Evolutionary conservation across 768 basidiomycete genomes (phyloP).

Genomic region (Pisolithus orientalis): DNA sequence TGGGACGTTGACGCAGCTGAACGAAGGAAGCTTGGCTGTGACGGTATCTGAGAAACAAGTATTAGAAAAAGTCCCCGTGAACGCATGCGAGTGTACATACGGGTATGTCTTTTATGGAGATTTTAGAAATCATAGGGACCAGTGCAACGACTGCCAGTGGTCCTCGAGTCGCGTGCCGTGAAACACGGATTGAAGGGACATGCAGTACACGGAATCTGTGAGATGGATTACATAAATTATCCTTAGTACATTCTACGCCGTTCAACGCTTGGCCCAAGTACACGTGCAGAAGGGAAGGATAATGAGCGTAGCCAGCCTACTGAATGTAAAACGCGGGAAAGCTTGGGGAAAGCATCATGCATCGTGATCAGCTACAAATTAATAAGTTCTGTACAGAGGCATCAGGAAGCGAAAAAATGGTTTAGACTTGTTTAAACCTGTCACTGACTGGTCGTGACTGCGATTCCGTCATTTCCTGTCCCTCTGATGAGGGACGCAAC

Average conservation of each 20-base stretch:
- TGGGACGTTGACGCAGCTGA: conserved; percentile 34
- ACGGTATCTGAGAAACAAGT: conserved; percentile 39
- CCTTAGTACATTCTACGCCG: neutral
- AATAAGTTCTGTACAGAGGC: too few species aligned
- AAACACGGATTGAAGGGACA: conserved; percentile 62
- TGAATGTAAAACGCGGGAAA: conserved; percentile 37
- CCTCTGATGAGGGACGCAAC: too few species aligned
- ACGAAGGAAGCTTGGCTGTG: conserved; percentile 48
- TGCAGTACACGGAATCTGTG: conserved; percentile 64
- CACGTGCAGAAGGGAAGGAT: conserved; percentile 51
- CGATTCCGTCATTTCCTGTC: too few species aligned
- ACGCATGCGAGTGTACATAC: conserved; percentile 32
- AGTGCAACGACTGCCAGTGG: conserved; percentile 41
- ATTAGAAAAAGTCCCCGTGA: conserved; percentile 7
- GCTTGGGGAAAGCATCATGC: too few species aligned
- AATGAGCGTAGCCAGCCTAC: conserved; percentile 67
- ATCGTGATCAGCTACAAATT: too few species aligned
- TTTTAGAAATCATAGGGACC: conserved; percentile 44
- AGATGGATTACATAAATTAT: neutral
- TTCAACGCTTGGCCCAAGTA: conserved; percentile 68
- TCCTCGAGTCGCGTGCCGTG: conserved; percentile 56
- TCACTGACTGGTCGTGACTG: too few species aligned
- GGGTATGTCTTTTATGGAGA: conserved; percentile 66
- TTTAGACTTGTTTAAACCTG: too few species aligned
- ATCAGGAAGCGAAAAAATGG: too few species aligned